Conservation (phyloP, 2,329 filamentous ascomycete genomes). For the Metarhizium humberi region DNA sequence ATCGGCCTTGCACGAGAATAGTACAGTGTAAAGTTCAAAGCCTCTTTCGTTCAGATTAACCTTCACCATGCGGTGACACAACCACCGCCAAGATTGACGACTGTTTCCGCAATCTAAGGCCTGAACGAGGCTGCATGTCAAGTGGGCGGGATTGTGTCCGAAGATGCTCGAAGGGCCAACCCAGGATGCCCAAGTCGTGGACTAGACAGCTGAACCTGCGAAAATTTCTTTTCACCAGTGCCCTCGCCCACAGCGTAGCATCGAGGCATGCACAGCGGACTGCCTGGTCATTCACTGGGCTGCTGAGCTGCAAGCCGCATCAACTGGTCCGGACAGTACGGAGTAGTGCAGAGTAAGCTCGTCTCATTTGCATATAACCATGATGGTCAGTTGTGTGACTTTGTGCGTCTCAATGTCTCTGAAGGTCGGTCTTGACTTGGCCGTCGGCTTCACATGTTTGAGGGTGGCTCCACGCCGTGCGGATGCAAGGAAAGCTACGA, state of each 20-base stretch:
- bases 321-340: background rate
- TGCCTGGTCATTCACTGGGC: background rate
- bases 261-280: background rate
- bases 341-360: too few species aligned
- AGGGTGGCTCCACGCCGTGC: too few species aligned
- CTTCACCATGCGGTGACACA: too few species aligned
- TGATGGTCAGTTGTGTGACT: background rate
- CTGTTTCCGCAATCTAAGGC: too few species aligned
- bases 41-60: too few species aligned
- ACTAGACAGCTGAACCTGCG: background rate
- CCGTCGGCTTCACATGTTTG: slow-evolving; percentile 1
- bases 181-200: background rate
- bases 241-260: background rate
- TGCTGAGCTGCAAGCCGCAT: background rate
- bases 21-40: too few species aligned
- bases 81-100: too few species aligned
- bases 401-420: background rate
- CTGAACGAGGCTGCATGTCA: too few species aligned
- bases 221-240: too few species aligned
- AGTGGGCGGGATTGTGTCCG: too few species aligned
- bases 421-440: background rate
- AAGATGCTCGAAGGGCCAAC: too few species aligned
- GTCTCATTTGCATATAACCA: background rate
- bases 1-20: too few species aligned
- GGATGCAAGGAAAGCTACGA: background rate